These are phyloP conservation scores for Edaphochlamys debaryana DNA, from an alignment of 139 green algal genomes.

Conservation along the genomic window DNA sequence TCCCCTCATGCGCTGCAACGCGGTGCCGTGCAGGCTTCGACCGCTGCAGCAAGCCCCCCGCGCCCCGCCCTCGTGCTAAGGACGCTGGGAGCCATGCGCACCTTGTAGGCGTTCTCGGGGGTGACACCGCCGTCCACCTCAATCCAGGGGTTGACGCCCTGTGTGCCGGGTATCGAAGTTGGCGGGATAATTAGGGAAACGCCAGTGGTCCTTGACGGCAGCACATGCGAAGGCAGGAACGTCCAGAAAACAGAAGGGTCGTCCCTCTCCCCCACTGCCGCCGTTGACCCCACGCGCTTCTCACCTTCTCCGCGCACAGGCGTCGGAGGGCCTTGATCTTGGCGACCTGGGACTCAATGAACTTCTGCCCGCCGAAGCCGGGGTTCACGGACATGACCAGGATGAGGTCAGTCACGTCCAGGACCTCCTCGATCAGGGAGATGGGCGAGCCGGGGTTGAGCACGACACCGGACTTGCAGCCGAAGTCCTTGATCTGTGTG, in stretches of 20 bases:
- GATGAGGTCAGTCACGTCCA: slow-evolving; percentile 93
- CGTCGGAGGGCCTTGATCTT: slow-evolving; percentile 92
- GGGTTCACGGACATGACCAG: slow-evolving; percentile 99
- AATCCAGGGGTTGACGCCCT: slow-evolving; percentile 98
- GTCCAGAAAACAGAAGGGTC: no score
- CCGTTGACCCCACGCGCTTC: no score
- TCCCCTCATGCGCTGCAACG: no score
- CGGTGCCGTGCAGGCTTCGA: no score
- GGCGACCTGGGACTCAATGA: slow-evolving; percentile 95
- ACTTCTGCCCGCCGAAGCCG: slow-evolving; percentile 98
- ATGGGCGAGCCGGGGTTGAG: slow-evolving; percentile 96
- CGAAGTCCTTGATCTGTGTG: slow-evolving; percentile 97
- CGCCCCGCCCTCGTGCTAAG: no score
- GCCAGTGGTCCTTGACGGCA: no score
- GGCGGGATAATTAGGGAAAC: no score
- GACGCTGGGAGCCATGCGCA: no score
- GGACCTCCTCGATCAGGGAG: slow-evolving; percentile 89
- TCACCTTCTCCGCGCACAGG: slow-evolving; percentile 89
- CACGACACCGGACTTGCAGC: slow-evolving; percentile 95
- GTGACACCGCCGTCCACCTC: slow-evolving; percentile 97
- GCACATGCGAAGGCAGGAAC: no score
- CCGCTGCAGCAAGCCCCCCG: no score
- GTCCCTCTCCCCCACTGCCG: no score
- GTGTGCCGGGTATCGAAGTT: no score
- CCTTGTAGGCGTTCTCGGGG: slow-evolving; percentile 94